A percentile compares a stretch with the other conserved stretches of the same genome.
Evolutionary conservation across 495 filamentous ascomycete genomes (phyloP).

Genomic region (Tuber microsphaerosporum): DNA sequence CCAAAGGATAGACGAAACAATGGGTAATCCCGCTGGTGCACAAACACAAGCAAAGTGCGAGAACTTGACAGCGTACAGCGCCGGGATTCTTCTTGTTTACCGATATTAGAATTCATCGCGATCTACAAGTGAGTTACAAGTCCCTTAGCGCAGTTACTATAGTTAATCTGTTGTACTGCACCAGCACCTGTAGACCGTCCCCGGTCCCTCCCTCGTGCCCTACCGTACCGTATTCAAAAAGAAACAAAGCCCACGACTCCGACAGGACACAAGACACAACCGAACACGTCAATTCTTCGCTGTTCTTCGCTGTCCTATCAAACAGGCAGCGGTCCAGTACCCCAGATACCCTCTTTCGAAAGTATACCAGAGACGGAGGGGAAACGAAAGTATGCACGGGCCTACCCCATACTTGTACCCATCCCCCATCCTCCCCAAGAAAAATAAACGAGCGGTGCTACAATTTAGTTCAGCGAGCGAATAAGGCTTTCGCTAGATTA

Average conservation of each 20-base stretch:
- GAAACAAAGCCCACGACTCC: neutral
- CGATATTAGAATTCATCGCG: neutral
- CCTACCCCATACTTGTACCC: neutral
- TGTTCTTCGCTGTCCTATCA: neutral
- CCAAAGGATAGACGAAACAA: neutral
- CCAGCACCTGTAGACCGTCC: neutral
- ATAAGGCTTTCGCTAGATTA: neutral
- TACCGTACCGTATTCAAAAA: neutral
- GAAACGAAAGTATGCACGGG: neutral
- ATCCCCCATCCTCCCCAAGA: neutral
- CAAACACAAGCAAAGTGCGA: neutral
- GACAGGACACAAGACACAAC: neutral
- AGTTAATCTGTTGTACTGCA: neutral
- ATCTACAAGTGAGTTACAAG: neutral
- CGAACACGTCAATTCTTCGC: conserved; percentile 4
- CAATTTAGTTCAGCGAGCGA: neutral
- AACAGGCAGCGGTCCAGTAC: neutral
- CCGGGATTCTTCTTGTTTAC: neutral
- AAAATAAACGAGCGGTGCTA: neutral
- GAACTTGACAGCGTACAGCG: neutral
- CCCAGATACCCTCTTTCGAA: neutral
- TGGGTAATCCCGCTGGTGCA: too few species aligned
- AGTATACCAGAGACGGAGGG: neutral
- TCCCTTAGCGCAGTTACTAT: neutral
- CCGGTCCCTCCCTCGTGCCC: neutral